Base-by-base conservation (phyloP, 2,329 filamentous ascomycete genomes). In the Epichloe sp. region DNA sequence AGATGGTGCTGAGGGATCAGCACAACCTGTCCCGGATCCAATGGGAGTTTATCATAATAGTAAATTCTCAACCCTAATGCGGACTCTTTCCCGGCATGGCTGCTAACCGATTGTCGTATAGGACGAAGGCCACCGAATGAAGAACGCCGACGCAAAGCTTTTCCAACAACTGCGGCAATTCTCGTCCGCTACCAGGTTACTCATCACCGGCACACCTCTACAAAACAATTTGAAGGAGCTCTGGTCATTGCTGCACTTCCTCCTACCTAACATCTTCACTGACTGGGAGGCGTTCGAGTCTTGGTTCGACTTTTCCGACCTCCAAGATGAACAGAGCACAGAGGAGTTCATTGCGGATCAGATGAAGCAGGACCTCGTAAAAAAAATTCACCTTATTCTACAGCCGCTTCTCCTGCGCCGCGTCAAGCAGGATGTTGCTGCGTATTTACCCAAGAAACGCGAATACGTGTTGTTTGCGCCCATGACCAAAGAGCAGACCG, bases 21-120 rank as follows among this genome's bases (percentile, higher is more conserved):
- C 85, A 88, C 49, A 83, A 83, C 37, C 71, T 98, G 5, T 82
- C 82, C 0, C 84, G 85, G 52, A 91, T 95, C 52, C 85, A 89
- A 37, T 98, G 93, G 93, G 88, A 94, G 50, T 96, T 95, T 59
- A 96, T 98, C 61, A 93, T 98, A 57, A 95, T 98, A 54, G 84
- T 85, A 68, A 63, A 78, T 5, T 3, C 23, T 15, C 15, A 35
- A 8, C 15, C 14, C 12, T 31, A 15, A 35, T 15, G 23, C 23
- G 4, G 26, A 6, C 10, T 34, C 15, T 26, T 6, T 34, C 5
- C 23, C 10, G 31, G 31, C 31, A 31, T 31, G 31, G 14, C 23
- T 12, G 12, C 41, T 43, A 5, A 43, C 4, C 19, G 8, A 4
- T 19, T 2, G 21, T 10, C n/a, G 5, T 7, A 31, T 37, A 86